phyloP scores from a whole-genome alignment of 2,329 filamentous ascomycete genomes.

The Calonectria leucothoes region DNA sequence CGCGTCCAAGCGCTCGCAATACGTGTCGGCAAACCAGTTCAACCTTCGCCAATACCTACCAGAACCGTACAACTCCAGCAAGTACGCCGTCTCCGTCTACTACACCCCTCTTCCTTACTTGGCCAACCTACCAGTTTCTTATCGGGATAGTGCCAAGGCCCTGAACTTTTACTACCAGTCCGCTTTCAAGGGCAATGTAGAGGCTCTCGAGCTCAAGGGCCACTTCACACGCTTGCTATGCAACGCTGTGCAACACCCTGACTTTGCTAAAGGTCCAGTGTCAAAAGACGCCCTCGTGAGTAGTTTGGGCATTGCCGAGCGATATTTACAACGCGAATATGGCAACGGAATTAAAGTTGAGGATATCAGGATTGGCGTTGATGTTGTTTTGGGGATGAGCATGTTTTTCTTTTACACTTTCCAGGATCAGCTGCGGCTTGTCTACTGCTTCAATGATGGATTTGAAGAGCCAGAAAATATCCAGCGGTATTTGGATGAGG shows the following conservation, averaged over 20 bases:
- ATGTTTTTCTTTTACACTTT: constrained; percentile 41
- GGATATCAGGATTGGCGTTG: constrained; percentile 36
- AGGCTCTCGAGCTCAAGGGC: constrained; percentile 29
- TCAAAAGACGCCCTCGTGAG: constrained; percentile 40
- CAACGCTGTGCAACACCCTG: constrained; percentile 32
- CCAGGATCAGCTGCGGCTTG: constrained; percentile 35
- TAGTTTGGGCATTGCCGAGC: constrained; percentile 37
- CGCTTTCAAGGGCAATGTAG: background rate
- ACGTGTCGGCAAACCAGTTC: constrained; percentile 39
- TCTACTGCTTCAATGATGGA: constrained; percentile 42
- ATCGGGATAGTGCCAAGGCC: constrained; percentile 10
- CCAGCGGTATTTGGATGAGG: constrained; percentile 12
- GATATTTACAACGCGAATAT: constrained; percentile 14
- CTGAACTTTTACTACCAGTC: constrained; percentile 20
- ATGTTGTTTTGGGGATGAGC: constrained; percentile 41
- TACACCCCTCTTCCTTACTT: constrained; percentile 17
- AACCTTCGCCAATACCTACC: constrained; percentile 41
- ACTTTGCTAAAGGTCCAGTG: constrained; percentile 32
- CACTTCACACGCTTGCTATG: constrained; percentile 32
- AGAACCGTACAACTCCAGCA: constrained; percentile 30
- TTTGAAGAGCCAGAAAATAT: constrained; percentile 25
- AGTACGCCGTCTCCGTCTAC: constrained; percentile 20
- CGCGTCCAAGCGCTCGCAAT: constrained; percentile 25
- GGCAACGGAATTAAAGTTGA: constrained; percentile 9
- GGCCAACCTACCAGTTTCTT: constrained; percentile 6